Evolutionary conservation across 1,284 basidiomycete species (phyloP), one percentile per base, ranked within the genome.

Genomic region (Leccinum fallax): DNA sequence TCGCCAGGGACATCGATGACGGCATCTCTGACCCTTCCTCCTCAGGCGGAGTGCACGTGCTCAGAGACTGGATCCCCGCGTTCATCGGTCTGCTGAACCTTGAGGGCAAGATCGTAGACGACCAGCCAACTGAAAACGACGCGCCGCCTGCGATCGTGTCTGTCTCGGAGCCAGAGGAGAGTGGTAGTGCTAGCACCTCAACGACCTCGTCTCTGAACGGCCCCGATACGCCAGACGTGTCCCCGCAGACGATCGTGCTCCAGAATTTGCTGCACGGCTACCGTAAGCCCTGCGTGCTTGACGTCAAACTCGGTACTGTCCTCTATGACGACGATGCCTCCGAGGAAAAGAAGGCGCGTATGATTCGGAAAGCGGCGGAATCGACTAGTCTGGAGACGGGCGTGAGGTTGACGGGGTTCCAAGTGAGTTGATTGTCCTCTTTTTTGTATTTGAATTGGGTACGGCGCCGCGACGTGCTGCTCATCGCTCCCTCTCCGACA

Each of bases 301-400:
- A 98, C 73, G 82, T 95, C 75, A 98, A 98, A 76, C 88, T 98
- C 21, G 96, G 96, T 1, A 95, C 91, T 0, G 82, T 92, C 8
- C 82, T 98, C 4, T 92, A 92, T 69, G 91, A 92, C 60, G 82
- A 87, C 30, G 77, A 77, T 21, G 89, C 94, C 2, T 78, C 82
- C 0, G 83, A 84, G 2, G 93, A 93, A 66, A 98, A 98, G 79
- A 82, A 84, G 61, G 82, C 78, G 57, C 83, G 93, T 36, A 96
- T 97, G 95, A 80, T 85, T 60, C 82, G 86, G 70, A 83, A 83
- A 3, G 92, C 94, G 1, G 78, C 77, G 38, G 78, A 82, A 24
- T 91, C 93, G 2, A 98, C 96, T 0, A 89, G 86, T 4, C 74
- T 82, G 1, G 82, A 88, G 71, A 92, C 87, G 1, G 96, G 96